A percentile compares a stretch with the other conserved stretches of the same genome.
Conservation (phyloP, 768 basidiomycete genomes). For the Russula lepida region DNA sequence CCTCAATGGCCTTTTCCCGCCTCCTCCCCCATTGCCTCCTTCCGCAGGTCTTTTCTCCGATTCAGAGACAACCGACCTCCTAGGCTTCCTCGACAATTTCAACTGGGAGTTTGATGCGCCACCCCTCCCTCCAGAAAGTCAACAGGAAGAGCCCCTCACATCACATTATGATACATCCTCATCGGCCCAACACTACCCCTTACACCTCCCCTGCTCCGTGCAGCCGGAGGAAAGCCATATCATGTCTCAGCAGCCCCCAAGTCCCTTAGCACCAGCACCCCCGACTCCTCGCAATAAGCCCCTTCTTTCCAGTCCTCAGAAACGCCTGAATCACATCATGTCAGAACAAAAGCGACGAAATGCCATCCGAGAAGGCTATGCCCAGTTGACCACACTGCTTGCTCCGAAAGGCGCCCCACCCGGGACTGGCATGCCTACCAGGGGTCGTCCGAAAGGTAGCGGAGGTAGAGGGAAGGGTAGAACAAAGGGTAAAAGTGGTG, state of each 20-base stretch:
- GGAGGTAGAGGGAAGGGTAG: slow-evolving; percentile 48
- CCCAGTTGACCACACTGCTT: slow-evolving; percentile 73
- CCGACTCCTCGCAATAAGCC: slow-evolving; percentile 41
- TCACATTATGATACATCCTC: slow-evolving; percentile 16
- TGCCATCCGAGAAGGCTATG: slow-evolving; percentile 84
- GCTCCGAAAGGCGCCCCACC: slow-evolving; percentile 68
- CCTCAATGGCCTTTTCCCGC: slow-evolving; percentile 46
- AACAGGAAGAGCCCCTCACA: slow-evolving; percentile 4
- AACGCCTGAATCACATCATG: slow-evolving; percentile 88
- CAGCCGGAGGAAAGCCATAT: slow-evolving; percentile 4
- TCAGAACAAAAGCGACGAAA: slow-evolving; percentile 91
- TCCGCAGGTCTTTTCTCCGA: slow-evolving; percentile 74
- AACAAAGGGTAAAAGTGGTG: slow-evolving; percentile 84
- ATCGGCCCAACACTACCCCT: not conserved
- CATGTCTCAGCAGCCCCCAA: slow-evolving; percentile 6
- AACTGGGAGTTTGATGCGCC: slow-evolving; percentile 48
- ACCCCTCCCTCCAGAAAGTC: not conserved
- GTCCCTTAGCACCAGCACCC: slow-evolving; percentile 18
- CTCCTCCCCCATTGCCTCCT: slow-evolving; percentile 53
- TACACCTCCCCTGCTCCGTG: not conserved
- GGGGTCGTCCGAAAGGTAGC: slow-evolving; percentile 75
- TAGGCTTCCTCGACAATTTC: slow-evolving; percentile 79
- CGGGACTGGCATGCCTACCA: slow-evolving; percentile 59
- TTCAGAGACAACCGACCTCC: slow-evolving; percentile 67
- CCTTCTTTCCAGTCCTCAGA: slow-evolving; percentile 75